Conservation (phyloP, 352 stramenopile species). For the Phytophthora sp. region DNA sequence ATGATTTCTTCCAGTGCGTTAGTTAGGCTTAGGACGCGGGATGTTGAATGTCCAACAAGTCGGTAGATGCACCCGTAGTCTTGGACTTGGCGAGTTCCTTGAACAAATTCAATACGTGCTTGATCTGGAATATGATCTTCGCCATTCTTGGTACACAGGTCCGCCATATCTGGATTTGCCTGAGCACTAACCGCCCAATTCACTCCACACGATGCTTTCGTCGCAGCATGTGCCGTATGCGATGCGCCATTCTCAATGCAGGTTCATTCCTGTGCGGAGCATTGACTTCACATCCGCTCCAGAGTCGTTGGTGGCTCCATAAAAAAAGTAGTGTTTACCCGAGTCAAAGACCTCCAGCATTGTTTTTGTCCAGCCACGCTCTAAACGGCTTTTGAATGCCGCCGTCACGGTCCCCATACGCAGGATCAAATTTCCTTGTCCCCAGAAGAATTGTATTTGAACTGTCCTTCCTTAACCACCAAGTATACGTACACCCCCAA, state of each 20-base stretch:
- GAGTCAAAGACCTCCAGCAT: conserved; percentile 31
- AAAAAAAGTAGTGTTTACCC: conserved; percentile 18
- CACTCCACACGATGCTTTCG: conserved; percentile 35
- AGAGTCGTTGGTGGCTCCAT: conserved; percentile 24
- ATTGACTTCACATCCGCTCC: conserved; percentile 30
- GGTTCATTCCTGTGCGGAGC: conserved; percentile 13
- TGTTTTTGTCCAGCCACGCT: conserved; percentile 13
- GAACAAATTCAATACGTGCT: conserved; percentile 20
- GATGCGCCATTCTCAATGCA: conserved; percentile 34
- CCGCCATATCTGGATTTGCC: conserved; percentile 25
- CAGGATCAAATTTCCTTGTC: conserved; percentile 16
- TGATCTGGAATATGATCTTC: conserved; percentile 23
- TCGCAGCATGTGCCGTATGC: conserved; percentile 30
- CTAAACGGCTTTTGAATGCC: conserved; percentile 29
- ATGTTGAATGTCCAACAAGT: conserved; percentile 17
- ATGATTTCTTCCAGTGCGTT: conserved; percentile 9
- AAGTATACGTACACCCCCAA: conserved; percentile 28
- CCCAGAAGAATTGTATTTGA: conserved; percentile 27
- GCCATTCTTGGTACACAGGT: conserved; percentile 22
- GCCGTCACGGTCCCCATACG: conserved; percentile 8
- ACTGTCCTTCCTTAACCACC: conserved; percentile 24
- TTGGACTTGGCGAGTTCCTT: conserved; percentile 11
- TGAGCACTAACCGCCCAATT: conserved; percentile 6
- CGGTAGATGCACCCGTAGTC: conserved; percentile 14
- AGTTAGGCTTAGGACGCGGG: conserved; percentile 23